These are phyloP conservation scores for Rosa persica DNA, from an alignment of 306 rosid species.

Conservation along the genomic window DNA sequence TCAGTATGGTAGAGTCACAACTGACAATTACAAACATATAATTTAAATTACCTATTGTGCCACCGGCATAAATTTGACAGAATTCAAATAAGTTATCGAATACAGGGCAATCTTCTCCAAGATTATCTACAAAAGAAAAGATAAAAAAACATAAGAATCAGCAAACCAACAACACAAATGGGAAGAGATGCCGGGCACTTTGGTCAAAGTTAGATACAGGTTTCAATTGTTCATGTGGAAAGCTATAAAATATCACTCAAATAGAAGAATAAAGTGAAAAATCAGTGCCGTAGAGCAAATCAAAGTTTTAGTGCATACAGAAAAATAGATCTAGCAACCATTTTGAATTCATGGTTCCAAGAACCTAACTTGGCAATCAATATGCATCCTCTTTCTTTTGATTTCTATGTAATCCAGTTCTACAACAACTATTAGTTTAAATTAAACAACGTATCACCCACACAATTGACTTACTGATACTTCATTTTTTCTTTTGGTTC, in stretches of 20 bases:
- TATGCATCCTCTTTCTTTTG: not conserved
- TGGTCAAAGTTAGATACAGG: not conserved
- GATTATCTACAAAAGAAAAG: constrained; percentile 61
- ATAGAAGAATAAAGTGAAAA: not conserved
- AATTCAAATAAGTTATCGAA: constrained; percentile 94
- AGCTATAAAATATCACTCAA: not conserved
- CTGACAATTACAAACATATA: constrained; percentile 12
- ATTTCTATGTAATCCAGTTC: not conserved
- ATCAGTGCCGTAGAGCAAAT: not conserved
- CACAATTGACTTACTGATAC: not conserved
- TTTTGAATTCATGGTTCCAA: not conserved
- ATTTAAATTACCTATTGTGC: constrained; percentile 74
- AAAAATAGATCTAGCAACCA: not conserved
- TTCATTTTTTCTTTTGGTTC: not conserved
- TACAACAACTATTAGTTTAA: not conserved
- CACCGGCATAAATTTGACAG: constrained; percentile 98
- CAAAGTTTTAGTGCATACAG: not conserved
- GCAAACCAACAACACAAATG: not conserved
- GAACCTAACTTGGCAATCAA: not conserved
- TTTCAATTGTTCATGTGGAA: not conserved
- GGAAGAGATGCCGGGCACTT: not conserved
- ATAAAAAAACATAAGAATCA: constrained; percentile 1
- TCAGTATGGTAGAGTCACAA: constrained; percentile 22
- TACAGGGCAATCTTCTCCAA: constrained; percentile 98
- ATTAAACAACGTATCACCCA: not conserved